A percentile compares a stretch with the other conserved stretches of the same genome.
Evolutionary conservation across 1,284 basidiomycete species (phyloP).

Genomic region (Meira miltonrushii): DNA sequence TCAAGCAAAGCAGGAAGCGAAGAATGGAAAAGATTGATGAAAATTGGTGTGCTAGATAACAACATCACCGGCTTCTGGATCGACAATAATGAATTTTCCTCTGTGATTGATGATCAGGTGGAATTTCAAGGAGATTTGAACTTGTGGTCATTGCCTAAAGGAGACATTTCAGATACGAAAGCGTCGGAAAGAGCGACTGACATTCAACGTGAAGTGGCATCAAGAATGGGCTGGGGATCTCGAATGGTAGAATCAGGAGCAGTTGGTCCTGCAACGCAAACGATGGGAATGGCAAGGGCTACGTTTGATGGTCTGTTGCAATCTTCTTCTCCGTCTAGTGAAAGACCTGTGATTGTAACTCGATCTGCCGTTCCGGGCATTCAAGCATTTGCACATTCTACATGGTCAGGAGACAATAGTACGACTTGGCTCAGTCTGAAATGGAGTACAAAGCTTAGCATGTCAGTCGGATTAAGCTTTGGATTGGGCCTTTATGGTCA

Average conservation of each 20-base stretch:
- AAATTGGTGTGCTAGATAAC: slow-evolving; percentile 15
- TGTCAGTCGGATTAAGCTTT: slow-evolving; percentile 19
- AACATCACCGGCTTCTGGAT: slow-evolving; percentile 28
- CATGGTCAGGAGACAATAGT: slow-evolving; percentile 27
- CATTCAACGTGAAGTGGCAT: background rate
- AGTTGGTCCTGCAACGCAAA: slow-evolving; percentile 19
- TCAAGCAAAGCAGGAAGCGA: slow-evolving; percentile 5
- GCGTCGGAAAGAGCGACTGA: background rate
- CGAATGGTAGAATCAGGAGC: slow-evolving; percentile 13
- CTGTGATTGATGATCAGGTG: slow-evolving; percentile 24
- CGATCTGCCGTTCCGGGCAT: slow-evolving; percentile 24
- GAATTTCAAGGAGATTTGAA: slow-evolving; percentile 15
- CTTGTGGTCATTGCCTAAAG: slow-evolving; percentile 12
- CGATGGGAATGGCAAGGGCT: slow-evolving; percentile 28
- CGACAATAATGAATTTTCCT: slow-evolving; percentile 31
- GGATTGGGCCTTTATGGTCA: slow-evolving; percentile 24
- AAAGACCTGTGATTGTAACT: slow-evolving; percentile 22
- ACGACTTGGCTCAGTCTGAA: slow-evolving; percentile 23
- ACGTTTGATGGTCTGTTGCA: slow-evolving; percentile 15
- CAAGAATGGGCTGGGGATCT: slow-evolving; percentile 6
- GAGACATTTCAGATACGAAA: background rate
- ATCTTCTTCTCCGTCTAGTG: no score
- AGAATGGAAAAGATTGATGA: slow-evolving; percentile 18
- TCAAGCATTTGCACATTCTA: slow-evolving; percentile 24
- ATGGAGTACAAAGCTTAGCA: slow-evolving; percentile 21